Percentiles rank a stretch among this genome's conserved stretches.
phyloP scores from a whole-genome alignment of 192 early-diverging fungal species.

The Radiomyces spectabilis region DNA sequence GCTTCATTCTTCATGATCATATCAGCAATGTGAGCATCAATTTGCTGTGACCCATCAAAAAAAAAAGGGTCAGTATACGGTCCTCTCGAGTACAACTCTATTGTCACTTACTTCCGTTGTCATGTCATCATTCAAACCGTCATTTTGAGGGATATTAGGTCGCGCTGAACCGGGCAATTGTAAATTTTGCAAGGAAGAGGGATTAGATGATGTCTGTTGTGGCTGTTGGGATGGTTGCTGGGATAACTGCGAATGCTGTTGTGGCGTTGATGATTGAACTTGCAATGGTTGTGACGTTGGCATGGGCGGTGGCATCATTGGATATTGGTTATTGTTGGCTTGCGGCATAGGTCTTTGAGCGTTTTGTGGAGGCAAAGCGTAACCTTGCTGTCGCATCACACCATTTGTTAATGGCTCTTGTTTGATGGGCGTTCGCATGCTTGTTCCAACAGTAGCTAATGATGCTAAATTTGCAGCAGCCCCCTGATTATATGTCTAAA shows the following conservation, averaged over 20 bases:
- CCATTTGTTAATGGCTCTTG: neutral
- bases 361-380: neutral
- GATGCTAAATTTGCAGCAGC: slow-evolving; percentile 22
- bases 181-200: neutral
- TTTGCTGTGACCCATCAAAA: slow-evolving; percentile 28
- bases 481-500: slow-evolving; percentile 6
- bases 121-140: slow-evolving; percentile 42
- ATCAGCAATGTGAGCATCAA: slow-evolving; percentile 47
- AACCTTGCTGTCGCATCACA: neutral
- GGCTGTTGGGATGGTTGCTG: neutral
- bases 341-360: neutral
- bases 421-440: neutral
- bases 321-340: slow-evolving; percentile 5
- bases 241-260: neutral
- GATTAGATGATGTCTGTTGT: slow-evolving; percentile 14
- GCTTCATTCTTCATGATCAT: slow-evolving; percentile 40
- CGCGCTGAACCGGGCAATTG: slow-evolving; percentile 13
- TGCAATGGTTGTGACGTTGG: neutral
- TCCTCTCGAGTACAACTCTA: neutral
- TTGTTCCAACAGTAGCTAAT: slow-evolving; percentile 12
- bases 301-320: slow-evolving; percentile 1
- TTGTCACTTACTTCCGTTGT: slow-evolving; percentile 10
- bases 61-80: neutral
- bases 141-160: slow-evolving; percentile 47
- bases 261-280: neutral